These are phyloP conservation scores for Diaporthe sp. DNA, from an alignment of 2,329 filamentous ascomycete genomes.

Conservation along the genomic window DNA sequence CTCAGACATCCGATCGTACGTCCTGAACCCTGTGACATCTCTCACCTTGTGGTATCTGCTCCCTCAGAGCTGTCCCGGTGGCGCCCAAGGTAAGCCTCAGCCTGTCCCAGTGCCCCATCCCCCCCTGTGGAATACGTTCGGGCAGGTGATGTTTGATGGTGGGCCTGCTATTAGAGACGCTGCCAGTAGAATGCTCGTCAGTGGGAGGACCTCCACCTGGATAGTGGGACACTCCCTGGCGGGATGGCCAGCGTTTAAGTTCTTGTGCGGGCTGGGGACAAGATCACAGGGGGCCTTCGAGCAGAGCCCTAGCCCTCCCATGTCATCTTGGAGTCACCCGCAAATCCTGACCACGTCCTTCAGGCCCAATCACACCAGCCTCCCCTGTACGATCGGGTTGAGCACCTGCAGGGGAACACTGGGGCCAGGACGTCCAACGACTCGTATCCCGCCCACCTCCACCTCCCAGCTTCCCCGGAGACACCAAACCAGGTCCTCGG, in stretches of 20 bases:
- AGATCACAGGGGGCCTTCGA: background rate
- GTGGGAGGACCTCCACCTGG: conserved; percentile 3
- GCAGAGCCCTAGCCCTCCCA: conserved; percentile 6
- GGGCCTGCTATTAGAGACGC: background rate
- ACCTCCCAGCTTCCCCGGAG: conserved; percentile 24
- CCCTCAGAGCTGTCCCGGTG: background rate
- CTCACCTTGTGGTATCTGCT: background rate
- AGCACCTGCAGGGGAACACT: conserved; percentile 27
- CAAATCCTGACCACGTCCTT: background rate
- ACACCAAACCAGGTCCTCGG: conserved; percentile 15
- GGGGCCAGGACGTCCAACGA: conserved; percentile 18
- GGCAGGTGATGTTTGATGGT: background rate
- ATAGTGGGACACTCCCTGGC: background rate
- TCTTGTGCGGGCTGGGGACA: background rate
- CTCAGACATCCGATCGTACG: background rate
- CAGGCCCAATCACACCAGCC: conserved; percentile 27
- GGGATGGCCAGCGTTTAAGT: background rate
- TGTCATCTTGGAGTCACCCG: conserved; percentile 9
- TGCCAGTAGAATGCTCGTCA: background rate
- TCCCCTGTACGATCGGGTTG: conserved; percentile 19
- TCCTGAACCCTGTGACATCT: background rate
- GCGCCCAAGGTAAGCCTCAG: conserved; percentile 17
- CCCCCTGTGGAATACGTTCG: background rate
- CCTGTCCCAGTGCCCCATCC: background rate
- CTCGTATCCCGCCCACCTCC: conserved; percentile 17